A percentile compares a stretch with the other conserved stretches of the same genome.
These are phyloP conservation scores for Dictyostelium brefeldianum DNA, from an alignment of 78 protist species.

Conservation along the genomic window DNA sequence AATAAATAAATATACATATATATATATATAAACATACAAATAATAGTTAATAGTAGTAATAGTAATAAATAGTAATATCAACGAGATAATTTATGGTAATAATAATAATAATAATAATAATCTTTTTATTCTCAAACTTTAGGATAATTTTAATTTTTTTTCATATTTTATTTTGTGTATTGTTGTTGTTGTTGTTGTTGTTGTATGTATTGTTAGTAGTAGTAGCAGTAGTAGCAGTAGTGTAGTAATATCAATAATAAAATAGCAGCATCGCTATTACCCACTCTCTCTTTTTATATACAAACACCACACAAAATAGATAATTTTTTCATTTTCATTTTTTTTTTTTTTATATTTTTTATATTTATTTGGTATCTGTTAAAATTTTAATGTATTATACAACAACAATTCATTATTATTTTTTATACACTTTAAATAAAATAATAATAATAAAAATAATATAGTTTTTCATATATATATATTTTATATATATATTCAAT, in stretches of 20 bases:
- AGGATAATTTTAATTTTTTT: neutral
- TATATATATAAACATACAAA: too few relatives aligned
- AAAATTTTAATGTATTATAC: neutral
- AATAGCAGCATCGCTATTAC: too few relatives aligned
- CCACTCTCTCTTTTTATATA: too few relatives aligned
- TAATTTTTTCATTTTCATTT: neutral
- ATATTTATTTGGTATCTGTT: neutral
- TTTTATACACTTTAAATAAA: neutral
- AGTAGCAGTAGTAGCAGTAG: too few relatives aligned
- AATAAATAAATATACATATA: too few relatives aligned
- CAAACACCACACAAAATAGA: conserved; percentile 5
- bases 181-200: too few relatives aligned
- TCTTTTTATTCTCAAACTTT: too few relatives aligned
- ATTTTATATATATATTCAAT: neutral
- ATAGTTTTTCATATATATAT: neutral
- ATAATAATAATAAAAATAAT: neutral
- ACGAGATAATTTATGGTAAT: too few relatives aligned
- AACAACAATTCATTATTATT: neutral
- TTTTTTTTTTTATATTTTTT: neutral
- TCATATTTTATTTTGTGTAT: neutral
- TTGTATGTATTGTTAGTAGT: too few relatives aligned
- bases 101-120: too few relatives aligned
- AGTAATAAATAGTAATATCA: neutral
- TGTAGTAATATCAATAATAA: too few relatives aligned
- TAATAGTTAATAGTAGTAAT: too few relatives aligned